These are phyloP conservation scores for Huntiella decipiens DNA, from an alignment of 2,329 filamentous ascomycete genomes.

Conservation along the genomic window DNA sequence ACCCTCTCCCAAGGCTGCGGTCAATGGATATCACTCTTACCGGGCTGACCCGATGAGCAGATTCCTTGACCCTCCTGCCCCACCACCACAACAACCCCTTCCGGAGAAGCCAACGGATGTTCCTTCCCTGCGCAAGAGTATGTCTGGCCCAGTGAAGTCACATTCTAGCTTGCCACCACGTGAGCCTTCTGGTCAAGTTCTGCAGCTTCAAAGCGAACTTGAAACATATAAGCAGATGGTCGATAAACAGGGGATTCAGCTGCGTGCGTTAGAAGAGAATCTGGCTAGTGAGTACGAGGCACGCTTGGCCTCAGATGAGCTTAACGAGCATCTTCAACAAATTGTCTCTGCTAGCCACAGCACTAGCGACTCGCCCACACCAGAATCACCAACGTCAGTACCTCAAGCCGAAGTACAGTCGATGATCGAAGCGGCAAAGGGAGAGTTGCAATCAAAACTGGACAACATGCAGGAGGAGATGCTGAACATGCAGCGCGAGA, in stretches of 20 bases:
- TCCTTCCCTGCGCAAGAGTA: conserved; percentile 52
- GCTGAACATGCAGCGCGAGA: conserved; percentile 56
- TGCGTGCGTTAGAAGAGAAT: conserved; percentile 46
- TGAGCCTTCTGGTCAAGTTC: conserved; percentile 47
- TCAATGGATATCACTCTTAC: conserved; percentile 31
- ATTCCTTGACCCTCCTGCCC: conserved; percentile 84
- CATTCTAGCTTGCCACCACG: conserved; percentile 37
- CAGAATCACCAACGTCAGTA: no score
- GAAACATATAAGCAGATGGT: conserved; percentile 66
- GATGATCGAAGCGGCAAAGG: conserved; percentile 15
- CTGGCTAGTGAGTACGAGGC: conserved; percentile 64
- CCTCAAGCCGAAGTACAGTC: conserved; percentile 6
- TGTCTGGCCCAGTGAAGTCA: conserved; percentile 55
- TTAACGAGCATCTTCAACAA: conserved; percentile 51
- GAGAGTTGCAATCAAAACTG: conserved; percentile 43
- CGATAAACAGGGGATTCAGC: conserved; percentile 26
- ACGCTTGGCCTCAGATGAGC: conserved; percentile 66
- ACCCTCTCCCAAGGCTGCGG: conserved; percentile 26
- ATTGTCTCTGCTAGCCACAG: conserved; percentile 4
- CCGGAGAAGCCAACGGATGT: conserved; percentile 72
- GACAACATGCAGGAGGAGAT: conserved; percentile 65
- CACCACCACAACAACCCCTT: conserved; percentile 78
- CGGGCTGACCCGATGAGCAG: conserved; percentile 61
- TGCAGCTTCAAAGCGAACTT: conserved; percentile 70
- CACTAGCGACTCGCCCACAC: not conserved